A percentile compares a stretch with the other conserved stretches of the same genome.
Conservation (phyloP, 1,284 basidiomycete genomes). For the Tilletia walkeri region DNA sequence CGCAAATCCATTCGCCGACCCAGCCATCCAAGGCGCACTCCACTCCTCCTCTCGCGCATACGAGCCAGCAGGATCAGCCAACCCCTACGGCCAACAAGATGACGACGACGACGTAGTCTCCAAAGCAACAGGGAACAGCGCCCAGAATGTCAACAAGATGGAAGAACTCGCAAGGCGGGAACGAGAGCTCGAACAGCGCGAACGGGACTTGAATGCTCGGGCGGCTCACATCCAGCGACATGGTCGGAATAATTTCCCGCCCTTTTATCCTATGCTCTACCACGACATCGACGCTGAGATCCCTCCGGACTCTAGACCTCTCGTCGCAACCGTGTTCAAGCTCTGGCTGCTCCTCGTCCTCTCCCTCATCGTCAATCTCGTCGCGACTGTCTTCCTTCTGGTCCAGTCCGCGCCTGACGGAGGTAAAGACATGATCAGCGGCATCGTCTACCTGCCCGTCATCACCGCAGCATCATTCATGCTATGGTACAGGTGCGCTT, state of each 20-base stretch:
- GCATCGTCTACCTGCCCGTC: conserved; percentile 74
- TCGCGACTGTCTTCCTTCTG: conserved; percentile 83
- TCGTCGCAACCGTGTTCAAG: conserved; percentile 71
- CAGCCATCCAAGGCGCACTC: conserved; percentile 50
- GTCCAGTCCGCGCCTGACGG: conserved; percentile 73
- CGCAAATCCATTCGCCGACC: conserved; percentile 57
- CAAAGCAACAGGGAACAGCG: conserved; percentile 9
- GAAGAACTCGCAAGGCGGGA: conserved; percentile 72
- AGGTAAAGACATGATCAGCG: conserved; percentile 70
- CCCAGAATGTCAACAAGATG: conserved; percentile 51
- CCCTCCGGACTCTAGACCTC: conserved; percentile 72
- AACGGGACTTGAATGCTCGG: conserved; percentile 65
- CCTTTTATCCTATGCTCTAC: conserved; percentile 87
- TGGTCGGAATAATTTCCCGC: conserved; percentile 86
- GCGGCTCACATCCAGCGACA: conserved; percentile 71
- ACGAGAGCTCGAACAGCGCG: conserved; percentile 73
- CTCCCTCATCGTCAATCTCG: conserved; percentile 82
- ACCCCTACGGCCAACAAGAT: background rate
- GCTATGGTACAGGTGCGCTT: conserved; percentile 64
- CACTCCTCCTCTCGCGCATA: conserved; percentile 38
- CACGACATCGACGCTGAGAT: conserved; percentile 89
- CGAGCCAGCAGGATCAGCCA: conserved; percentile 22
- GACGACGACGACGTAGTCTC: background rate
- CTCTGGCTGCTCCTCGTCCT: conserved; percentile 60
- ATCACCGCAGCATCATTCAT: conserved; percentile 80